These are phyloP conservation scores for Penicillium frequentans DNA, from an alignment of 2,329 filamentous ascomycete genomes.

Conservation along the genomic window DNA sequence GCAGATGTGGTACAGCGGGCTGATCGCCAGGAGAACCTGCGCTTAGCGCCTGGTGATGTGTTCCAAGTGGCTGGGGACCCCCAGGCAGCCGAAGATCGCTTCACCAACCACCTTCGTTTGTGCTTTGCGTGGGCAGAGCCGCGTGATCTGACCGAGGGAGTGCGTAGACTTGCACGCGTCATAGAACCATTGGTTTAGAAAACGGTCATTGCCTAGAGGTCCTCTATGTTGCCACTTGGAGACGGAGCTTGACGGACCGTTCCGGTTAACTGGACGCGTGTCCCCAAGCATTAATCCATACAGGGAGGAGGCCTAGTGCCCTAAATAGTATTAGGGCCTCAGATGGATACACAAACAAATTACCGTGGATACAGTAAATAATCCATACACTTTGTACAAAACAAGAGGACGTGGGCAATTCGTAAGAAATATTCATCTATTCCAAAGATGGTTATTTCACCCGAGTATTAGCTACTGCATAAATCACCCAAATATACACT, in stretches of 20 bases:
- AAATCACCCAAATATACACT: neutral
- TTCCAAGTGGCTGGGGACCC: slow-evolving; percentile 66
- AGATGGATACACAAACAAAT: neutral
- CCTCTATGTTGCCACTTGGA: neutral
- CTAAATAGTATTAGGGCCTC: neutral
- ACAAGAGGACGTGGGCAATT: neutral
- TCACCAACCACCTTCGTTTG: slow-evolving; percentile 62
- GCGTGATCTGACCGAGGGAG: slow-evolving; percentile 64
- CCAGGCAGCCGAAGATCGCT: slow-evolving; percentile 51
- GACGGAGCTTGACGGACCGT: neutral
- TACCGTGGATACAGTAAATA: neutral
- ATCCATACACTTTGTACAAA: neutral
- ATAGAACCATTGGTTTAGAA: slow-evolving; percentile 11
- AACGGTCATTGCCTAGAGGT: neutral
- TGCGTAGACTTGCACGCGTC: slow-evolving; percentile 59
- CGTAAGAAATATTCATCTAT: neutral
- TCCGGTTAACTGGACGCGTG: neutral
- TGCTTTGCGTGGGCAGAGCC: slow-evolving; percentile 75
- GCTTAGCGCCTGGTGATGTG: slow-evolving; percentile 66
- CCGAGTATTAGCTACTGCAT: neutral
- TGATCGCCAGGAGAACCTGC: slow-evolving; percentile 62
- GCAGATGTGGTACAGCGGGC: slow-evolving; percentile 59
- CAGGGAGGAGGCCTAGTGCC: neutral
- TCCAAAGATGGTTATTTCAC: neutral
- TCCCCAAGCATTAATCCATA: neutral